A percentile compares a stretch with the other conserved stretches of the same genome.
phyloP scores from a whole-genome alignment of 177 flowering plant species.

The Vitis hybrid region DNA sequence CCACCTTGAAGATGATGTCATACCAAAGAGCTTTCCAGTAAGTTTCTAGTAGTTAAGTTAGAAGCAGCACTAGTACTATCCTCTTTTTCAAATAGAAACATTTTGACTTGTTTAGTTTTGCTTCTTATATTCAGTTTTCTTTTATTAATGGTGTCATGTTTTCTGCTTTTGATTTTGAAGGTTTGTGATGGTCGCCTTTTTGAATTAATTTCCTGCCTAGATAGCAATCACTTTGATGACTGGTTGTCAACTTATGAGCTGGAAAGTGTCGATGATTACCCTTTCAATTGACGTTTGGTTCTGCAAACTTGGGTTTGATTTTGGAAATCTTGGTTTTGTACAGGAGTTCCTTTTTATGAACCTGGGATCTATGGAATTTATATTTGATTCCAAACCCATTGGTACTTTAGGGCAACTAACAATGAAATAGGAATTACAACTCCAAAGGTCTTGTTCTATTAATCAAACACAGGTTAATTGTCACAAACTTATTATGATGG shows the following conservation, averaged over 20 bases:
- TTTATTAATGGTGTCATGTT: background rate
- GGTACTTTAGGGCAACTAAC: no score
- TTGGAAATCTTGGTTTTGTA: background rate
- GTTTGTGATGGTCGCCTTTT: conserved; percentile 92
- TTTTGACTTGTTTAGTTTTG: background rate
- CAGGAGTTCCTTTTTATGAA: no score
- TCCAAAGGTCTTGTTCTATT: no score
- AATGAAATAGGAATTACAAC: no score
- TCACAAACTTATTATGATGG: no score
- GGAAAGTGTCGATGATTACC: background rate
- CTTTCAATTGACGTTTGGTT: no score
- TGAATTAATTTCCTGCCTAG: conserved; percentile 88
- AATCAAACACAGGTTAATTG: no score
- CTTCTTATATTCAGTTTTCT: background rate
- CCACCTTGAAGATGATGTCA: conserved; percentile 35
- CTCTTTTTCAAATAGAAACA: background rate
- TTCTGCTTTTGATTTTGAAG: conserved; percentile 36
- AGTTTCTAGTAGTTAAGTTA: no score
- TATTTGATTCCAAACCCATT: no score
- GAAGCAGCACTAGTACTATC: no score
- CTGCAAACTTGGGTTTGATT: no score
- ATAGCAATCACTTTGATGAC: conserved; percentile 47
- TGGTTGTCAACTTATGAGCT: conserved; percentile 1
- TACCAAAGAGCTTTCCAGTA: conserved; percentile 48
- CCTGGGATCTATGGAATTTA: no score